These are phyloP conservation scores for Lepidium didymum DNA, from an alignment of 345 rosid species.

Conservation along the genomic window DNA sequence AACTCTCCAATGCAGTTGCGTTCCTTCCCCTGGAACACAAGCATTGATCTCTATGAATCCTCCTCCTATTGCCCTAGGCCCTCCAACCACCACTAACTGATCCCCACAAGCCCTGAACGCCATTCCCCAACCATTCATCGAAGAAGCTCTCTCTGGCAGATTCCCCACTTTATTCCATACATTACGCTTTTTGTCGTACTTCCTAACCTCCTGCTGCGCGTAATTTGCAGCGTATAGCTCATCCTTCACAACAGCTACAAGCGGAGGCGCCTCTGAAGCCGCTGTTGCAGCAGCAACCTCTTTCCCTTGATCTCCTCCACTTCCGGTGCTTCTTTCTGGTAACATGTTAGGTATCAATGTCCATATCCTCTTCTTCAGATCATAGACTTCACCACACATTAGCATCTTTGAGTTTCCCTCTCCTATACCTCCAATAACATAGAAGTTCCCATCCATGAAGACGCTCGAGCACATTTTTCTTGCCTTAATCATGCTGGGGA, in stretches of 20 bases:
- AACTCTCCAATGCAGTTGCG: constrained; percentile 44
- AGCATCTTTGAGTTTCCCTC: constrained; percentile 28
- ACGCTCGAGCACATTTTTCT: constrained; percentile 73
- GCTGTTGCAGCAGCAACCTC: not conserved
- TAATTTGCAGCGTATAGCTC: constrained; percentile 67
- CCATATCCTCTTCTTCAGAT: constrained; percentile 54
- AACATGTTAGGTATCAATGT: constrained; percentile 49
- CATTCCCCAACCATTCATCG: constrained; percentile 83
- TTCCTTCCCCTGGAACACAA: constrained; percentile 57
- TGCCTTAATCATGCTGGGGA: constrained; percentile 64
- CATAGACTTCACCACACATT: constrained; percentile 57
- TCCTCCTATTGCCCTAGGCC: constrained; percentile 42
- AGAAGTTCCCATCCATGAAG: constrained; percentile 74
- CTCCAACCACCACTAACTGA: constrained; percentile 54
- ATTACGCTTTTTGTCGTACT: too few relatives aligned
- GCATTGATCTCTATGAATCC: constrained; percentile 56
- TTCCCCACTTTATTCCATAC: too few relatives aligned
- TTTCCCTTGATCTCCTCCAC: constrained; percentile 1
- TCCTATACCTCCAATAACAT: constrained; percentile 66
- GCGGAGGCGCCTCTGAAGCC: constrained; percentile 63
- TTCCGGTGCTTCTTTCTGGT: constrained; percentile 34
- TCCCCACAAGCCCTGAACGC: constrained; percentile 84
- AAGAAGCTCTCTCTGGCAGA: constrained; percentile 48
- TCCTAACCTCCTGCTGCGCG: constrained; percentile 35
- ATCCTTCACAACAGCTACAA: constrained; percentile 63